Evolutionary conservation across 768 basidiomycete genomes (phyloP), one percentile per base, ranked within the genome.

Genomic region (Jaapia argillacea): DNA sequence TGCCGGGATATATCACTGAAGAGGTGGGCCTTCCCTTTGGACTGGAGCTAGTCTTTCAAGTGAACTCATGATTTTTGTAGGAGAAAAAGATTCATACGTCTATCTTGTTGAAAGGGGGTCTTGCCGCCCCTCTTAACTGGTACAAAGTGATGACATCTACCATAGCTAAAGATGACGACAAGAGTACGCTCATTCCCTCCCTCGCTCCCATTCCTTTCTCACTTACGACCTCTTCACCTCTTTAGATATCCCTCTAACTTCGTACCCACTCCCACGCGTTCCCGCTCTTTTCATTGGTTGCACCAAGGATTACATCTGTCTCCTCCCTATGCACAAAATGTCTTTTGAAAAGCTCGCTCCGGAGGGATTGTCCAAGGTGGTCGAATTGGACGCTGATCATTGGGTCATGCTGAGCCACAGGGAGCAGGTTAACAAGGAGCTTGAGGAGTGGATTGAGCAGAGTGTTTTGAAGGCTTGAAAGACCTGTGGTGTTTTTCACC

Each of bases 121-220:
- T 71, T 40, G 43, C 41, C 21, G 61, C 55, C 7, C 57, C 68
- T 21, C 53, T 67, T 43, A 59, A 58, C 45, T 71, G 65, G 64
- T 70, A 69, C 55, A 57, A 47, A 25, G 54, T 52, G 44, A 54
- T 54, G 47, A 24, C 59, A 13, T 46, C 41, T 6, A 61, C 57
- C 5, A 47, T 64, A 23, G 53, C 61, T 40, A 42, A 54, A 23
- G 46, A 49, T 28, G 61, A 56, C n/a, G 54, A 48, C 51, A n/a
- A n/a, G n/a, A n/a, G n/a, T n/a, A n/a, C n/a, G n/a, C n/a, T n/a
- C n/a, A n/a, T n/a, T n/a, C 52, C 54, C 40, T 50, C 61, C 62
- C 41, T 25, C 59, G 46, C n/a, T 18, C 16, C 12, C 22, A 22
- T 43, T 16, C n/a, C n/a, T n/a, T n/a, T n/a, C n/a, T 58, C 27